Percentiles rank a stretch among this genome's conserved stretches.
Evolutionary conservation across 345 rosid species (phyloP).

Genomic region (Moringa oleifera): DNA sequence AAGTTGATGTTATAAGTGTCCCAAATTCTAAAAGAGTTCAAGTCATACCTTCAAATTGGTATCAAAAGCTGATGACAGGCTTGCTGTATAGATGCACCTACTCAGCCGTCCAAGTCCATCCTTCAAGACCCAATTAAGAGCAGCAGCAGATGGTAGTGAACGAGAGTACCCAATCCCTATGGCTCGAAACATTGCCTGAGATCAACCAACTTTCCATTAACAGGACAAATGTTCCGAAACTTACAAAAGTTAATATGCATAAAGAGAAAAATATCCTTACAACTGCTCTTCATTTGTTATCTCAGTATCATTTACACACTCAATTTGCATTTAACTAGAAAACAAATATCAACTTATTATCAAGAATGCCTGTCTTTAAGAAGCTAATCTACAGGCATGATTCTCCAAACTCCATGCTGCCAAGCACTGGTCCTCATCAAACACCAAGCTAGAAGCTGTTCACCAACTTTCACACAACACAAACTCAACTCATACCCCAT

Average conservation of each 20-base stretch:
- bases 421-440: no score
- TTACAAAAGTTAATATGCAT: background rate
- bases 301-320: background rate
- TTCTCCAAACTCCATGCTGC: no score
- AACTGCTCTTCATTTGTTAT: background rate
- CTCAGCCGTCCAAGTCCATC: slow-evolving; percentile 86
- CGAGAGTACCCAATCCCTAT: slow-evolving; percentile 82
- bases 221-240: background rate
- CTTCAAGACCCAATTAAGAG: slow-evolving; percentile 86
- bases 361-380: no score
- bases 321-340: no score
- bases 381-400: no score
- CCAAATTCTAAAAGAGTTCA: background rate
- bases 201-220: background rate
- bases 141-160: slow-evolving; percentile 86
- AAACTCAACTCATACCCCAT: no score
- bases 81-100: slow-evolving; percentile 91
- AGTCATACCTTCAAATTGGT: slow-evolving; percentile 74
- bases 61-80: slow-evolving; percentile 80
- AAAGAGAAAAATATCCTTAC: background rate
- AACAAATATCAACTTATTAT: no score
- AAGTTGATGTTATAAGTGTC: background rate
- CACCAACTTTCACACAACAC: no score
- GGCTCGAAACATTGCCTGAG: slow-evolving; percentile 85
- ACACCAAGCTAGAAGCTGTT: no score